Base-by-base conservation (phyloP, 345 rosid species). In the Gossypium arboreum region DNA sequence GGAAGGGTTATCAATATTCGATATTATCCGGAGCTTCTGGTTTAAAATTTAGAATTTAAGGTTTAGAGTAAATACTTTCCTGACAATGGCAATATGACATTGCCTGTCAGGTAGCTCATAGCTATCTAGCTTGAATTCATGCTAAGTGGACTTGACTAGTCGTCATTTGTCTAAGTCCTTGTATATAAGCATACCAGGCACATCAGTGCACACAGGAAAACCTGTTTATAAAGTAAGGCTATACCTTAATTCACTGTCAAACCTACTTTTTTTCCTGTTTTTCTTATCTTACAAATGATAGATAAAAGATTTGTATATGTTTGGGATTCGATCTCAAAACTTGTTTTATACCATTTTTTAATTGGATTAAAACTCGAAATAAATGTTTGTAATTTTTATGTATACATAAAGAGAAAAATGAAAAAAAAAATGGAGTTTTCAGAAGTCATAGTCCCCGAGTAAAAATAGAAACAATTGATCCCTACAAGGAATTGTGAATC, bases 401-500 rank as follows among this genome's bases (percentile, higher is more conserved):
- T 47, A 48, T 17, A 15, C 12, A 68, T 47, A 24, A 12, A 22
- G 16, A 12, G 6, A 18, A 68, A 15, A 13, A 7, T 15, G 16
- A 15, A n/a, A 48, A 68, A 17, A 29, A 15, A 45, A 45, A 72
- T 13, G 60, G 48, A 24, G 27, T 58, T 59, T 57, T 59, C 67
- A 58, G 66, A 56, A 41, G 67, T 45, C 65, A 72, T 20, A 72
- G 56, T 70, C 57, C 68, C 24, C 11, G 5, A 62, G 44, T 75
- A 64, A 79, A 69, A 79, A 65, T 76, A 58, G 73, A 55, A 67
- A 72, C 64, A 72, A 66, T 51, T 58, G 69, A 51, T 27, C 64
- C 25, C 78, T 74, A 78, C 72, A 34, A 76, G 58, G 71, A 75
- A 72, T 67, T 20, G 41, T 66, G 57, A 72, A 72, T 72, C 58